Conservation (phyloP, 1,284 basidiomycete species). For the Puccinia brachypodii region DNA sequence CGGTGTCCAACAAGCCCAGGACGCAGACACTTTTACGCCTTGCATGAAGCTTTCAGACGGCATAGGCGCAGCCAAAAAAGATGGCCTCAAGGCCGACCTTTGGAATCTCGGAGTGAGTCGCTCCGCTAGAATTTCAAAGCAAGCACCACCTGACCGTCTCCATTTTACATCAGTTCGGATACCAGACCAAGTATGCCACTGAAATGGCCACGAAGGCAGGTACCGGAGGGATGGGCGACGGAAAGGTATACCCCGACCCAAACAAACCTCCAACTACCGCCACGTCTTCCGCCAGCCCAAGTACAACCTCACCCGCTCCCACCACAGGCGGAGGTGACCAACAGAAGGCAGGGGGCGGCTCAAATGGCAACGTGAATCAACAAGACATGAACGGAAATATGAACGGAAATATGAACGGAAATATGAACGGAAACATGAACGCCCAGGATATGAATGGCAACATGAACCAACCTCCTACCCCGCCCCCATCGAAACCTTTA, state of each 20-base stretch:
- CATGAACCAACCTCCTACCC: background rate
- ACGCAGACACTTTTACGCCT: background rate
- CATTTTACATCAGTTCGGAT: background rate
- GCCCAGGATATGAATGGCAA: background rate
- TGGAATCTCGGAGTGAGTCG: slow-evolving; percentile 6
- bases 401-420: background rate
- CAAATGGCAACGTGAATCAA: too few relatives aligned
- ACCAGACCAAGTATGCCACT: background rate
- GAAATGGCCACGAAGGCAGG: background rate
- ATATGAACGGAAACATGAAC: background rate
- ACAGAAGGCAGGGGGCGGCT: too few relatives aligned
- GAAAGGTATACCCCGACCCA: slow-evolving; percentile 54
- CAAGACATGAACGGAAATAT: background rate
- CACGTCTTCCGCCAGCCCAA: too few relatives aligned
- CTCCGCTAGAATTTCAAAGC: background rate
- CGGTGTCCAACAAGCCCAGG: background rate
- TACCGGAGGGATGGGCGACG: slow-evolving; percentile 31
- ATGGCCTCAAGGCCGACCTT: background rate
- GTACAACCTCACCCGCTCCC: too few relatives aligned
- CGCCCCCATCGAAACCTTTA: background rate
- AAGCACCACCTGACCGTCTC: background rate
- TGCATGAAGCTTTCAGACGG: background rate
- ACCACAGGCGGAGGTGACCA: too few relatives aligned
- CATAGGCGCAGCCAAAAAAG: background rate
- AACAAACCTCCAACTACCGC: too few relatives aligned